phyloP scores from a whole-genome alignment of 257 asterid species.

The Nicotiana sylvestris region DNA sequence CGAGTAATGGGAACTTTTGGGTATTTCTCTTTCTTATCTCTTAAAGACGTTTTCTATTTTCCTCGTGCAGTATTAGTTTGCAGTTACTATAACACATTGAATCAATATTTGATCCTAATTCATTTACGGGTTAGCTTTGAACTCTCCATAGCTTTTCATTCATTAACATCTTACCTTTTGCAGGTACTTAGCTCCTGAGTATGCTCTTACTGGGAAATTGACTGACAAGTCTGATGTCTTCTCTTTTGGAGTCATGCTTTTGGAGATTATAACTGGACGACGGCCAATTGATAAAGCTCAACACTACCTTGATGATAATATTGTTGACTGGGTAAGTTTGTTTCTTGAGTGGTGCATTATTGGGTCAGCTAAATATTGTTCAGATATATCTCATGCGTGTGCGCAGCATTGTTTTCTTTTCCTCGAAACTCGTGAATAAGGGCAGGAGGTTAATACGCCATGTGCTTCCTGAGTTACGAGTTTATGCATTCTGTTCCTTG shows the following conservation, averaged over 20 bases:
- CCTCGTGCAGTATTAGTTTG: slow-evolving; percentile 3
- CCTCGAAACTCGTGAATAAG: background rate
- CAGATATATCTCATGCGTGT: background rate
- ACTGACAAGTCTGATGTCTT: slow-evolving; percentile 84
- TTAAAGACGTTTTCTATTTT: slow-evolving; percentile 8
- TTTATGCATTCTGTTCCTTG: slow-evolving; percentile 2
- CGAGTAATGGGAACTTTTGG: slow-evolving; percentile 98
- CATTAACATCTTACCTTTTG: slow-evolving; percentile 10
- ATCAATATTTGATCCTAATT: background rate
- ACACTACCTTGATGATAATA: slow-evolving; percentile 76
- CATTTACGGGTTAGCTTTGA: background rate
- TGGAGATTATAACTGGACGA: slow-evolving; percentile 89
- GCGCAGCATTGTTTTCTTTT: background rate
- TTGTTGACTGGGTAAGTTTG: slow-evolving; percentile 80
- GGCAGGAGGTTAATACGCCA: background rate
- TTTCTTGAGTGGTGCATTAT: background rate
- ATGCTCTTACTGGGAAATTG: slow-evolving; percentile 88
- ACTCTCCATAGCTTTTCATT: background rate
- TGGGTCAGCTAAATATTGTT: background rate
- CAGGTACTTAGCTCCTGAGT: slow-evolving; percentile 94
- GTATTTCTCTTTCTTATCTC: slow-evolving; percentile 28
- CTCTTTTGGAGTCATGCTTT: slow-evolving; percentile 85
- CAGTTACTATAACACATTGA: background rate
- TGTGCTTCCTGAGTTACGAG: background rate
- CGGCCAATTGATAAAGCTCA: slow-evolving; percentile 79